These are phyloP conservation scores for Wallemia ichthyophaga DNA, from an alignment of 1,284 basidiomycete species.

Conservation along the genomic window DNA sequence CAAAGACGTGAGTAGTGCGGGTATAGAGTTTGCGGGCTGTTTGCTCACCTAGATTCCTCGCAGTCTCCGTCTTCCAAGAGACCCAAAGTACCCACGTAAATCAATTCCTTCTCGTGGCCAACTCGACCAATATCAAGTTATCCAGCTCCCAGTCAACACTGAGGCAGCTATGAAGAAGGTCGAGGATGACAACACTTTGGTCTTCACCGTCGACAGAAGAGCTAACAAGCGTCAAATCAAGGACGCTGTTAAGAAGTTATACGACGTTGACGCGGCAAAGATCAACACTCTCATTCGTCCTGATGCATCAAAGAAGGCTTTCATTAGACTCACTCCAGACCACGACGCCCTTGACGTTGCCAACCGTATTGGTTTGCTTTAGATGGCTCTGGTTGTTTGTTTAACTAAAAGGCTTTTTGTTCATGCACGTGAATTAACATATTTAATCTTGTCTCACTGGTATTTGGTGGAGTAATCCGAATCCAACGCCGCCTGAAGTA, in stretches of 20 bases:
- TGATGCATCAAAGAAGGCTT: constrained; percentile 98
- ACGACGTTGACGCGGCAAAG: constrained; percentile 84
- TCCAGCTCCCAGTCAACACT: constrained; percentile 37
- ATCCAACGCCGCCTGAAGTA: not conserved
- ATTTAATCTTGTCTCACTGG: not conserved
- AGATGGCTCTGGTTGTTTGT: constrained; percentile 9
- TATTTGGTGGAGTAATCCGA: not conserved
- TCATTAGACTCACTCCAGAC: constrained; percentile 76
- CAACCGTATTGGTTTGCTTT: constrained; percentile 86
- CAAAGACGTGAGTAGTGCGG: constrained; percentile 31
- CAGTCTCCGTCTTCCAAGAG: constrained; percentile 42
- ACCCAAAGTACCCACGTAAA: constrained; percentile 80
- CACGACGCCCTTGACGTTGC: constrained; percentile 93
- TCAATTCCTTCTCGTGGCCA: constrained; percentile 74
- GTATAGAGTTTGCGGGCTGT: not conserved
- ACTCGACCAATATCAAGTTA: constrained; percentile 90
- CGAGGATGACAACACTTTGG: constrained; percentile 96
- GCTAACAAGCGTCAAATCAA: constrained; percentile 98
- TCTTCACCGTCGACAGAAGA: constrained; percentile 84
- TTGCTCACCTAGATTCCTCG: not conserved
- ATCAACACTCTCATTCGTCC: constrained; percentile 97
- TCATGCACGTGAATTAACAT: not conserved
- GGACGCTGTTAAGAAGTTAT: constrained; percentile 95
- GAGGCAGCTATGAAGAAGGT: constrained; percentile 51
- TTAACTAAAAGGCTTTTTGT: not conserved